Evolutionary conservation across 345 rosid genomes (phyloP), one percentile per base, ranked within the genome.

Genomic region (Dipteronia sinensis): DNA sequence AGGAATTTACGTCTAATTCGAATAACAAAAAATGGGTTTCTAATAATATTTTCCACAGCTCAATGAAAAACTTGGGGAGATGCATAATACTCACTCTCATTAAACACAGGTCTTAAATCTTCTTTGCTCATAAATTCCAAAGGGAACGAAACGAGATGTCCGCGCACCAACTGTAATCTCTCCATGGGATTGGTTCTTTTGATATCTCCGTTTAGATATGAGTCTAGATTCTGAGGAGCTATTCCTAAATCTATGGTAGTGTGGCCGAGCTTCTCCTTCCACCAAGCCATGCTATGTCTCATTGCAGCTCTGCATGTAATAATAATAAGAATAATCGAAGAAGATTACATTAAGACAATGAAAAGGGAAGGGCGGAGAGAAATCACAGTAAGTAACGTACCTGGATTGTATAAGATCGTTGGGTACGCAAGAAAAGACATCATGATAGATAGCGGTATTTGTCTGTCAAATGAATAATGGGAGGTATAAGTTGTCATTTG

Each of bases 71-170:
- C 98, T 80, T 94, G 98, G 49, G 94, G 79, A 77, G 97, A 88
- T 20, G 99, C 99, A 78, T 96, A 96, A 81, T 88, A 96, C 83
- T 94, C 98, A 75, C 99, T 96, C 88, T 96, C 97, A 38, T 91
- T 96, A 75, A 94, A 96, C 49, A 92, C 91, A 0, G 98, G 99
- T 87, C 99, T 91, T 71, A 96, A 84, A 83, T 96, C 99, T 87
- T 96, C 99, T 78, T 78, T 82, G 88, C 90, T 83, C 99, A 94
- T 91, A 86, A 96, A 96, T 77, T 92, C 98, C 87, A 96, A 74
- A 11, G 98, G 99, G 84, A 89, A 92, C 12, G 97, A 89, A 85
- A 96, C 99, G 15, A 96, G 98, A 76, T 96, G 97, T 72, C 98
- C 99, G 20, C 82, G 84, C 10, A 94, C 80, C 1, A 93, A 73